phyloP scores from a whole-genome alignment of 306 rosid genomes.

The Cyclanthera cordifolia region DNA sequence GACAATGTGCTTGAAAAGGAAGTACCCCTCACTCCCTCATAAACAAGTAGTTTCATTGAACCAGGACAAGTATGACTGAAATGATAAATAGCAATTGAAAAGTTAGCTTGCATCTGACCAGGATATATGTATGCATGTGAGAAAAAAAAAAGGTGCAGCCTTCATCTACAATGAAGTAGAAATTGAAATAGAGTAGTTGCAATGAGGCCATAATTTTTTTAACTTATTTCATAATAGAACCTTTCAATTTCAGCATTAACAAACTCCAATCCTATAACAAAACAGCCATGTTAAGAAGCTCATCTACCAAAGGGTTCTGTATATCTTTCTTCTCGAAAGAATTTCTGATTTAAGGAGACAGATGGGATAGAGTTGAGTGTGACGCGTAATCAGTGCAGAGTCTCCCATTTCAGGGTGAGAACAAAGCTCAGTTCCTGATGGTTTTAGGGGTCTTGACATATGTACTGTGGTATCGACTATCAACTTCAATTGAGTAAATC shows the following conservation, averaged over 20 bases:
- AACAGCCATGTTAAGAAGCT: neutral
- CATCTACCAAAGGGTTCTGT: neutral
- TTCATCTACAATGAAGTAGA: neutral
- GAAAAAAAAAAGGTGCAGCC: neutral
- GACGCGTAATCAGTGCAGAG: too few species aligned
- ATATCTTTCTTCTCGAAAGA: too few species aligned
- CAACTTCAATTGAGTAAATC: too few species aligned
- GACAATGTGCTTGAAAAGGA: constrained; percentile 43
- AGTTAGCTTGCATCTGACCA: constrained; percentile 18
- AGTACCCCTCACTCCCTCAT: constrained; percentile 69
- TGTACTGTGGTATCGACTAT: too few species aligned
- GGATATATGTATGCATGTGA: neutral
- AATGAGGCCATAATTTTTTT: too few species aligned
- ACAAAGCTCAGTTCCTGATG: too few species aligned
- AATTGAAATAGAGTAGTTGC: neutral
- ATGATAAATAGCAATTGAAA: constrained; percentile 22
- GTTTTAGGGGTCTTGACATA: too few species aligned
- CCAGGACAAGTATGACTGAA: constrained; percentile 72
- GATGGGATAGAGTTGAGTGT: too few species aligned
- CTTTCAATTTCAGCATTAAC: neutral
- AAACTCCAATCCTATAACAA: neutral
- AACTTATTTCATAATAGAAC: neutral
- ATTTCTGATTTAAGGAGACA: too few species aligned
- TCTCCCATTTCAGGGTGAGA: too few species aligned
- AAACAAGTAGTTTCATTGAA: constrained; percentile 62